Base-by-base conservation (phyloP, 2,329 filamentous ascomycete species). In the Diaporthe ampelina region DNA sequence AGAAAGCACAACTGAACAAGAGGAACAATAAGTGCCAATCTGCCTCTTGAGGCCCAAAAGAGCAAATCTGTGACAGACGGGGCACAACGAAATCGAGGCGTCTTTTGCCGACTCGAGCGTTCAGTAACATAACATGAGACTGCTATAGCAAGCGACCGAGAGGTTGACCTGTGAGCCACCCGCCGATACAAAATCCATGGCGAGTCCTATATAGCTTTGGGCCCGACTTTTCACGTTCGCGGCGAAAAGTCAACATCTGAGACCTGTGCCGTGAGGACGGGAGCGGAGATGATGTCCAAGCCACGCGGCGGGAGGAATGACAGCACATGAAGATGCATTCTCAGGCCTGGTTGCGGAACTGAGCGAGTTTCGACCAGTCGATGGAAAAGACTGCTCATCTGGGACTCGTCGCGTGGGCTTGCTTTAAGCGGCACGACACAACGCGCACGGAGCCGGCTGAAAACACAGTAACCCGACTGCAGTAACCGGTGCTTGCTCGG, bases 321-420 rank as follows among this genome's bases (percentile, higher is more conserved):
- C 24, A 59, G 61, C 73, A 76, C 70, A 76, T 76, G 77, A 74
- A 70, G 29, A 32, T 29, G 69, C 78, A 76, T 77, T 77, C 76
- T 75, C 68, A 40, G 54, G 50, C 35, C n/a, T 50, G 54, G 58
- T 54, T n/a, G 50, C 71, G 63, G 59, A 70, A 52, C 15, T 15
- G 29, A 4, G 26, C 13, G 17, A 40, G 5, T 11, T 7, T 13
- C 57, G 35, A 21, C 19, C 15, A 37, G 43, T 37, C 40, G 45
- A 50, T 21, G 15, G 4, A 10, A 37, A 21, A 32, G 43, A 37
- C 45, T 67, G 21, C 45, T 17, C 61, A 37, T 15, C 11, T 10
- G 29, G 29, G 21, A 19, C 13, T 67, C 13, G 3, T 67, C 21
- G 29, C 29, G 17, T 11, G 61, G 21, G 32, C 24, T 37, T 21